Base-by-base conservation (phyloP, 2,329 filamentous ascomycete genomes). In the Botrytis porri region DNA sequence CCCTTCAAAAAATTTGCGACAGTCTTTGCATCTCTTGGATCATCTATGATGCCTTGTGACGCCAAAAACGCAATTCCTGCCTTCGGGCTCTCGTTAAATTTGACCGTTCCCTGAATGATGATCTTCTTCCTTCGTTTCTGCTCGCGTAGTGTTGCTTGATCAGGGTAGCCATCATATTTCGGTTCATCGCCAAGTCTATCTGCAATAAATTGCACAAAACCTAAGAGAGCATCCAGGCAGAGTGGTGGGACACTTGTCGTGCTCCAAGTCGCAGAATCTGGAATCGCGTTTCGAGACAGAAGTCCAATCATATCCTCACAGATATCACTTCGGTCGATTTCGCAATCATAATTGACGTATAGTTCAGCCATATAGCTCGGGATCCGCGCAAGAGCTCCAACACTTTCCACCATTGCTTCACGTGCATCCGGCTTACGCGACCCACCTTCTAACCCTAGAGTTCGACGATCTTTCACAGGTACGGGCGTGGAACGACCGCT, bases 281-380 rank as follows among this genome's bases (percentile, higher is more conserved):
- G 97, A 76, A 99, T 92, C 3, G 96, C 96, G 81, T 98, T 99
- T 73, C 96, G 89, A 32, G 96, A 95, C 25, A 99, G 85, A 48
- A 99, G 87, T 0, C 96, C 95, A 74, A 99, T 90, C 88, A 98
- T 92, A 80, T 99, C 97, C 84, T 97, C 93, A 79, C 96, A 99
- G 8, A 99, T 84, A 83, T 99, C 96, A 69, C 91, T 91, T 67
- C 95, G 89, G 80, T 99, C 93, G 70, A 94, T 90, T 80, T 98
- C 95, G 80, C 95, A 99, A 82, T 99, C 96, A 80, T 98, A 99
- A 82, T 99, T 99, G 82, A 98, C 90, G 81, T 98, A 99, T 12
- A 99, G 86, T 82, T 99, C 97, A 18, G 92, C 90, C 89, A 98
- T 94, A 80, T 97, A 99, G 60, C 91, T 95, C 0, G 96, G 94